Percentiles rank a stretch among this genome's conserved stretches.
Conservation (phyloP, 768 basidiomycete genomes). For the Auriscalpium vulgare region DNA sequence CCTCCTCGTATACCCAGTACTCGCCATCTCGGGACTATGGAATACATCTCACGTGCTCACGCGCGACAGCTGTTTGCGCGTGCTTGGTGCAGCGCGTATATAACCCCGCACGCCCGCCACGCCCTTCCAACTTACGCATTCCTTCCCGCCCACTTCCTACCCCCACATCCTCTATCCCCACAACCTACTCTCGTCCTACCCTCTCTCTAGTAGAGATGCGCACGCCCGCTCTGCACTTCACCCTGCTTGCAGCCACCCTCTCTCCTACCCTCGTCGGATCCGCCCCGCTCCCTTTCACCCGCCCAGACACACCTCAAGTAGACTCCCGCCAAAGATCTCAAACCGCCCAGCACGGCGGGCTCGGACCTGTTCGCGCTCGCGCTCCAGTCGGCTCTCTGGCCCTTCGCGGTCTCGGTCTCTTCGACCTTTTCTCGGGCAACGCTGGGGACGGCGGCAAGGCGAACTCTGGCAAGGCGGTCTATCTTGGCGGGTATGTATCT, state of each 20-base stretch:
- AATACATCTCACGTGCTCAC: neutral
- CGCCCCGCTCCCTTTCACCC: slow-evolving; percentile 12
- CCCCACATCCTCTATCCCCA: neutral
- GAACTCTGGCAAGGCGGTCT: slow-evolving; percentile 9
- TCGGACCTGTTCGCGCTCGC: neutral
- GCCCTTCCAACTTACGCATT: neutral
- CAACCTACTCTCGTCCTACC: neutral
- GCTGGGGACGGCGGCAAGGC: slow-evolving; percentile 16
- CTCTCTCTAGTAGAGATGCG: slow-evolving; percentile 6
- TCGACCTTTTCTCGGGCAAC: slow-evolving; percentile 5
- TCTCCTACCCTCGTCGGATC: slow-evolving; percentile 14
- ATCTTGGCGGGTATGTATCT: slow-evolving; percentile 6
- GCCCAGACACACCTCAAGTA: slow-evolving; percentile 5
- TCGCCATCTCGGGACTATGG: neutral
- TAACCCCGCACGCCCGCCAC: slow-evolving; percentile 1
- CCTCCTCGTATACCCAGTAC: neutral
- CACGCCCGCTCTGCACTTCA: slow-evolving; percentile 9
- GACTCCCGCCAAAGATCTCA: slow-evolving; percentile 5
- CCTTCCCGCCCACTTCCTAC: neutral
- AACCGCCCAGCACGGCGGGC: slow-evolving; percentile 10
- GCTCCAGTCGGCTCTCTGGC: slow-evolving; percentile 2
- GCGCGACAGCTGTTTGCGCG: slow-evolving; percentile 13
- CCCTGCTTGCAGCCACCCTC: slow-evolving; percentile 15
- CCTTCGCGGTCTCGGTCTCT: slow-evolving; percentile 9
- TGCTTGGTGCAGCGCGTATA: slow-evolving; percentile 6